phyloP scores from a whole-genome alignment of 192 early-diverging fungal genomes.

The Irineochytrium annulatum region DNA sequence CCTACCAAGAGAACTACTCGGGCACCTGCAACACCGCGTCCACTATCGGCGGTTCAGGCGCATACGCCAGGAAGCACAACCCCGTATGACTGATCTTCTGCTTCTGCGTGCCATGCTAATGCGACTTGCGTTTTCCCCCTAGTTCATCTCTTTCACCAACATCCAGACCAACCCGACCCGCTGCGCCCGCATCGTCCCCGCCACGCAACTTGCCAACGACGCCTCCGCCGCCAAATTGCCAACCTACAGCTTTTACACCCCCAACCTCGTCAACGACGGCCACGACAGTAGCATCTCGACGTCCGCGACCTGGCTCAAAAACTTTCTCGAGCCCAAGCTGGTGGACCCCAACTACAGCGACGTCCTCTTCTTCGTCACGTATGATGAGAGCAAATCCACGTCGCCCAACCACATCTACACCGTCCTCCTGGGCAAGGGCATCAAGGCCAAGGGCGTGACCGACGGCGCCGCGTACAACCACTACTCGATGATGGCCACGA shows the following conservation, averaged over 20 bases:
- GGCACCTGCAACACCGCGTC: slow-evolving; percentile 45
- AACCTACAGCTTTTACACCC: slow-evolving; percentile 58
- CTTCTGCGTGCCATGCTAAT: too few species aligned
- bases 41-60: too few species aligned
- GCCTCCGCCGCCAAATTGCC: slow-evolving; percentile 44
- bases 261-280: slow-evolving; percentile 54
- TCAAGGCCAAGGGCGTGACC: slow-evolving; percentile 8
- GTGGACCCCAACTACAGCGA: too few species aligned
- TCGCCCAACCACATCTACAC: slow-evolving; percentile 18
- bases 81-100: too few species aligned
- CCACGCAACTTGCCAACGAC: slow-evolving; percentile 52
- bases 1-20: slow-evolving; percentile 56
- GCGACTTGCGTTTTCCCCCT: too few species aligned
- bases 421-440: slow-evolving; percentile 15
- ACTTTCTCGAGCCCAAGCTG: slow-evolving; percentile 42
- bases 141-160: slow-evolving; percentile 48
- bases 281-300: slow-evolving; percentile 50
- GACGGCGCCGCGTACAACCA: slow-evolving; percentile 64
- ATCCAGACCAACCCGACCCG: slow-evolving; percentile 49
- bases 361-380: slow-evolving; percentile 37
- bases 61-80: slow-evolving; percentile 69
- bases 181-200: slow-evolving; percentile 60
- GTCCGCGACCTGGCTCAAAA: slow-evolving; percentile 49
- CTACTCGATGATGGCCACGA: slow-evolving; percentile 58
- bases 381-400: slow-evolving; percentile 29